Evolutionary conservation across 169 alveolate species (phyloP), one percentile per base, ranked within the genome.

Genomic region (Plasmodium sp.): DNA sequence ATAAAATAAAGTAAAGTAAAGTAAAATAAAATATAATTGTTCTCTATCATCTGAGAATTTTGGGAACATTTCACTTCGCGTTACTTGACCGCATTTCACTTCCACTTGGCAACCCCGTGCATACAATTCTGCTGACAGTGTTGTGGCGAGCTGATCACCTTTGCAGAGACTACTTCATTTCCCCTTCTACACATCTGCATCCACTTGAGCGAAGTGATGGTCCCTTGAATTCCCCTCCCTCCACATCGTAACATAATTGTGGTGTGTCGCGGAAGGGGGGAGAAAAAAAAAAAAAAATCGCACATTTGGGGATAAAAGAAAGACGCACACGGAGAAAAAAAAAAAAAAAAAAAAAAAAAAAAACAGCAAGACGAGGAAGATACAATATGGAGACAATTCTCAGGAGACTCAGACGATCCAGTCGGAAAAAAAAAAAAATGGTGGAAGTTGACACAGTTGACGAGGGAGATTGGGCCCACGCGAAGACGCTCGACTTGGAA

Each of bases 391-490:
- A 90, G 73, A 90, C 88, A 34, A 90, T 90, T 41, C 43, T 90
- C 16, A 90, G 91, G 27, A 90, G 34, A 90, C 83, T 90, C 34
- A 90, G 94, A 48, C 41, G 90, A 80, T 90, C 94, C 75, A 43
- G 67, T 80, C 80, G 72, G 18, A 90, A 90, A 90, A 81, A 90
- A 12, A 81, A 90, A 27, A 33, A 58, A 16, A 34, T 62, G 72
- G 83, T 41, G 71, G 91, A 90, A 67, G 73, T 90, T 41, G 94
- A 90, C 36, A 62, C 56, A 12, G 34, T 90, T 80, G 94, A 90
- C 72, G 94, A 90, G 81, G 43, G 36, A 18, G 84, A 62, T 16
- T 90, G 94, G 94, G 94, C 91, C 39, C 94, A 81, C 39, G 74
- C 91, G 45, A 80, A 90, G 72, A 90, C 94, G 31, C 75, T 80